Base-by-base conservation (phyloP, 441 rosid species). In the Isatis lusitanica region DNA sequence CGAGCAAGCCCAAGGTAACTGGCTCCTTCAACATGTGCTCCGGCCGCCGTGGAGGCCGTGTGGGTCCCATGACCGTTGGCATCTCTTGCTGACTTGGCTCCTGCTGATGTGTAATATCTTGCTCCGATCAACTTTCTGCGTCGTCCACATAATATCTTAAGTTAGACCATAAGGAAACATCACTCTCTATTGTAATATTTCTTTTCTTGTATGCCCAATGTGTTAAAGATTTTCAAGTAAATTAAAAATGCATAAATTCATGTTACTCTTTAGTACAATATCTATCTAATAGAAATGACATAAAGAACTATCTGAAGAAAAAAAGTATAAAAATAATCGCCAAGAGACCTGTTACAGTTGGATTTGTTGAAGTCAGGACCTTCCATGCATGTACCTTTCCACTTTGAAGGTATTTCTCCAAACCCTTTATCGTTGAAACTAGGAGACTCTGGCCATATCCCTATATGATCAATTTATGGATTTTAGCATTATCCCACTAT, bases 341-440 rank as follows among this genome's bases (percentile, higher is more conserved):
- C 62, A 38, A 38, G 21, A 75, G 53, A 90, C 97, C 90, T 88
- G 59, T 92, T 90, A 59, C 97, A 90, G 60, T 73, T 76, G 64
- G 87, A 75, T 76, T 67, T 83, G 52, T 82, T 84, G 83, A 90
- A 92, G 68, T 83, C 91, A 2, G 78, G 62, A 50, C 82, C 87
- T 56, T 79, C 90, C 93, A 90, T 90, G 79, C 98, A 92, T 48
- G 69, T 73, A 50, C 98, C 98, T 77, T 84, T 87, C 98, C 98
- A 92, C 77, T 87, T 84, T 53, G 83, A 74, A 67, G 96, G 96
- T 53, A 90, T 83, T 72, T 71, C 73, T 15, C 88, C 90, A 38
- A 88, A 79, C 42, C 90, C 91, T 4, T 78, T 61, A 39, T 88
- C 96, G 9, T 33, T 81, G 73, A 92, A 92, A 75, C 96, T 92